A percentile compares a stretch with the other conserved stretches of the same genome.
These are phyloP conservation scores for Keithomyces neogunnii DNA, from an alignment of 2,329 filamentous ascomycete genomes.

Conservation along the genomic window DNA sequence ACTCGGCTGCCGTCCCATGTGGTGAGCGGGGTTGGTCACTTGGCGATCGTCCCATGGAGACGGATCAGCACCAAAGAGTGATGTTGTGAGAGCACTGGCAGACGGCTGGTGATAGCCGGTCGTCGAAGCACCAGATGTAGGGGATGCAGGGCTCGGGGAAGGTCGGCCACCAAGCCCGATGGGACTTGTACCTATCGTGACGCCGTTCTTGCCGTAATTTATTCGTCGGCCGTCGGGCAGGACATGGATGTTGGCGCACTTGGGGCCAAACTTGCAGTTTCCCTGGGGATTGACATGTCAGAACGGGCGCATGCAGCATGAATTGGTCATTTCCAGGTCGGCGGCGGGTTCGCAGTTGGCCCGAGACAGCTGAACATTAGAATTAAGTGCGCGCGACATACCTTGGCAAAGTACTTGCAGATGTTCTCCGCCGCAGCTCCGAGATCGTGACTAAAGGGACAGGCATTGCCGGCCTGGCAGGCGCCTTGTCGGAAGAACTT, in stretches of 20 bases:
- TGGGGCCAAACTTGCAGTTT: conserved; percentile 97
- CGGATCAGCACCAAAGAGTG: conserved; percentile 36
- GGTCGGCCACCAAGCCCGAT: conserved; percentile 60
- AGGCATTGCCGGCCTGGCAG: conserved; percentile 92
- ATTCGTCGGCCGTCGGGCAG: conserved; percentile 88
- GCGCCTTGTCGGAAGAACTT: conserved; percentile 97
- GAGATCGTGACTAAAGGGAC: conserved; percentile 92
- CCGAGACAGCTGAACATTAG: neutral
- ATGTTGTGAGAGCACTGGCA: conserved; percentile 56
- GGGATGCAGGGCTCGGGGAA: conserved; percentile 33
- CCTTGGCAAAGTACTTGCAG: conserved; percentile 99
- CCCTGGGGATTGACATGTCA: conserved; percentile 46
- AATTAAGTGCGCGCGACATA: conserved; percentile 30
- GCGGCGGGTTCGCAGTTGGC: too few relatives aligned
- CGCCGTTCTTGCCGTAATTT: conserved; percentile 67
- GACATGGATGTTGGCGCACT: conserved; percentile 94
- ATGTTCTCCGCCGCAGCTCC: conserved; percentile 77
- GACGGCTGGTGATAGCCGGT: conserved; percentile 47
- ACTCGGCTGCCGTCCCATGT: conserved; percentile 39
- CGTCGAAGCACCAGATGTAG: conserved; percentile 25
- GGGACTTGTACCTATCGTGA: conserved; percentile 50
- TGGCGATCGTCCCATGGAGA: conserved; percentile 31
- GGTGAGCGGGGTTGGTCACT: conserved; percentile 17
- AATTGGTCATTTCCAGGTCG: too few relatives aligned
- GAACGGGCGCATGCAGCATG: neutral